These are phyloP conservation scores for Linnemannia exigua DNA, from an alignment of 192 early-diverging fungal species.

Conservation along the genomic window DNA sequence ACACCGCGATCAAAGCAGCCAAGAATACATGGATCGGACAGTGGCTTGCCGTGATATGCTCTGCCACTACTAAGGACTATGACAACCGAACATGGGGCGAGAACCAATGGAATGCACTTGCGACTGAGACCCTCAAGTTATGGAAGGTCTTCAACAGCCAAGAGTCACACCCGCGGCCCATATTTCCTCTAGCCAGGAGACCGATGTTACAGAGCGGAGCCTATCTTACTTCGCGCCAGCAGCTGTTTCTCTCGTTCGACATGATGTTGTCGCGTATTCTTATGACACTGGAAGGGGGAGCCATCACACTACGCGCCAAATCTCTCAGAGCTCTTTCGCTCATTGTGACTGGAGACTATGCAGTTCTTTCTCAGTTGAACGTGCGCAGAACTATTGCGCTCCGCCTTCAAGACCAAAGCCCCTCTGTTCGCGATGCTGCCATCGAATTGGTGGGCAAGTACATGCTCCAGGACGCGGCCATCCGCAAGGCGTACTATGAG, in stretches of 20 bases:
- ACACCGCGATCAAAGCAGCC: constrained; percentile 21
- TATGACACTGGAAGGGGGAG: constrained; percentile 71
- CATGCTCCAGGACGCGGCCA: constrained; percentile 72
- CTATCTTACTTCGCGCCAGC: constrained; percentile 62
- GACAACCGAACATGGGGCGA: constrained; percentile 3
- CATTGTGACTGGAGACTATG: constrained; percentile 77
- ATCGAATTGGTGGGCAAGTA: constrained; percentile 91
- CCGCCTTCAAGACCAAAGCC: constrained; percentile 84
- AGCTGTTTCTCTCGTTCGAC: constrained; percentile 79
- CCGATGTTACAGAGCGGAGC: constrained; percentile 36
- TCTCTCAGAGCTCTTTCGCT: constrained; percentile 85
- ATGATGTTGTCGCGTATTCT: constrained; percentile 76
- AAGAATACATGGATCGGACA: constrained; percentile 43
- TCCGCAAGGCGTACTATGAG: constrained; percentile 84
- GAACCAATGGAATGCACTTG: constrained; percentile 27
- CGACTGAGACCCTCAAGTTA: background rate
- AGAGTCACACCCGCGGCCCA: constrained; percentile 1
- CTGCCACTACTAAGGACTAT: background rate
- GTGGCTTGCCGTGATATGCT: constrained; percentile 22
- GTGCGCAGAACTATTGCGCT: constrained; percentile 81
- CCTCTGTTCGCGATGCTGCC: constrained; percentile 91
- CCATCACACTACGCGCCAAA: constrained; percentile 81
- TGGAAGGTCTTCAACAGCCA: constrained; percentile 16
- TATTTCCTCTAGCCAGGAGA: background rate
- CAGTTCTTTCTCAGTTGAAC: constrained; percentile 67